Evolutionary conservation across 257 asterid genomes (phyloP), one percentile per base, ranked within the genome.

Genomic region (Solanum sitiens): DNA sequence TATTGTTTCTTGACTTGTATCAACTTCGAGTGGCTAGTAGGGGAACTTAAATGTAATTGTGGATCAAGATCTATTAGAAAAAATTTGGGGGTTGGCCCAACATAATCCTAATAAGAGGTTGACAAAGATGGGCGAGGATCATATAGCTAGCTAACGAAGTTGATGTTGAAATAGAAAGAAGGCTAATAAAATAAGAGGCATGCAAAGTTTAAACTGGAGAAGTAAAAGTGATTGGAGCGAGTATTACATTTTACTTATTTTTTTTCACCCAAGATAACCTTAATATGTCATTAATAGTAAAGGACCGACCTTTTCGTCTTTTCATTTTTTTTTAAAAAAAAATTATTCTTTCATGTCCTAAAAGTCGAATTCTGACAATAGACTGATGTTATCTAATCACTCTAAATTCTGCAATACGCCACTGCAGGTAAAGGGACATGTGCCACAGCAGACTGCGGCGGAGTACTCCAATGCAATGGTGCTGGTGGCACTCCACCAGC

Each of bases 401-500:
- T 0, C 9, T 45, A 47, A 80, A 27, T 80, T 47, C 7, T 77
- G 65, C 3, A 0, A 0, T 77, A 47, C 3, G 30, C 67, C 11
- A 27, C 85, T 45, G 18, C 42, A 47, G 68, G 68, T 80, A 80
- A 80, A 47, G 97, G 97, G 44, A 67, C 63, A 59, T 95, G 98
- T 87, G 16, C 86, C 87, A 94, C 97, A 2, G 97, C 95, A 1
- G 94, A 95, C 89, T 95, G 98, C 2, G 93, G 92, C 5, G 91
- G 94, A 74, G 88, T 63, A 63, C 88, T 92, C 15, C 85, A 91
- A 65, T 94, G 98, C 86, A 79, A 83, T 0, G 95, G 96, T 42
- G 82, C 75, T 2, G 95, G 95, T 1, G 98, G 98, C 6, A 59
- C 18, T 11, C 96, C 98, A 4, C 98, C 98, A 12, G 96, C 85